Evolutionary conservation across 2,329 filamentous ascomycete species (phyloP), one percentile per base, ranked within the genome.

Genomic region (Huntiella decipiens): DNA sequence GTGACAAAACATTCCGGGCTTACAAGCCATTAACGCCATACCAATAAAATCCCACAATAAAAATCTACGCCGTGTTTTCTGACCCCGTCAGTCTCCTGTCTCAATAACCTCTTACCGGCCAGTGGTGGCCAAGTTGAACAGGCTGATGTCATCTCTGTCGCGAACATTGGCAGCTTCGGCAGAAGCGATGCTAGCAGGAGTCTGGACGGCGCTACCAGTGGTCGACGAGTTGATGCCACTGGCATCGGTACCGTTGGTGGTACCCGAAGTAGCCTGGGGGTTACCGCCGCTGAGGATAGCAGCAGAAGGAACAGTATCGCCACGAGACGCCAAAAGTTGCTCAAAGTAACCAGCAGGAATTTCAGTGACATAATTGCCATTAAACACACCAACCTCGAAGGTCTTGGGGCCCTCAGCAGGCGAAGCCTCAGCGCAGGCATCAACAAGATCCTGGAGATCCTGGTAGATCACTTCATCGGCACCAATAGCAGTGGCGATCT

Each of bases 341-440:
- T 83, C 75, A 54, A 95, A 91, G 63, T 95, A 95, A 34, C 73
- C 77, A 5, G 77, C 71, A 1, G 79, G 73, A 1, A 95, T 81
- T 0, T 76, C 75, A 0, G 88, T 95, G 51, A 83, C 70, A 61
- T 95, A 95, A 52, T 77, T 75, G 39, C 88, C 88, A 56, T 78
- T 85, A 65, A 96, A 95, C 6, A 95, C 87, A 45, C 88, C 87
- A 2, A 92, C 77, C 58, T 96, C 88, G 53, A 95, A 95, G 46
- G 79, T 67, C 6, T 67, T 67, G 50, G 71, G 62, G 46, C 71
- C 64, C 43, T 76, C 70, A 50, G 75, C 77, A 4, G 45, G 48
- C 6, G 45, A 47, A 3, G 83, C 71, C 53, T 85, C 77, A 1
- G 77, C 71, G 56, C 87, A 95, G 0, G 86, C 77, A 28, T 70